Evolutionary conservation across 352 stramenopile genomes (phyloP).

Genomic region (Globisporangium solare): DNA sequence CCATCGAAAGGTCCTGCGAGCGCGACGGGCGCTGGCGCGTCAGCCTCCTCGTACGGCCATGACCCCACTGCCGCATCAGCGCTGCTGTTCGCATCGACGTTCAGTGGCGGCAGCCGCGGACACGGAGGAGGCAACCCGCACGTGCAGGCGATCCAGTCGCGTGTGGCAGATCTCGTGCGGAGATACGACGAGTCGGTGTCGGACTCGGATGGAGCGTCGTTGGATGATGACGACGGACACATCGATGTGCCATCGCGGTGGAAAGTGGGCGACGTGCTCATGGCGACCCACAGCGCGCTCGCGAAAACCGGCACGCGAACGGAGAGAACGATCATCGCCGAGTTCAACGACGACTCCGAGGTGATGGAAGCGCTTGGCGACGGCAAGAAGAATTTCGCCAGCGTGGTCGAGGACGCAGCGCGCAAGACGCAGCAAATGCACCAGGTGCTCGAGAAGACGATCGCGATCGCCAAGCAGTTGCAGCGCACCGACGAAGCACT

Average conservation of each 20-base stretch:
- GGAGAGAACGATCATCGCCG: conserved; percentile 42
- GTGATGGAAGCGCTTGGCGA: conserved; percentile 32
- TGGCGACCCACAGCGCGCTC: conserved; percentile 58
- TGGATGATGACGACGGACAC: conserved; percentile 12
- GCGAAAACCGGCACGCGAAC: conserved; percentile 50
- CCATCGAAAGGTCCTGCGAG: not conserved
- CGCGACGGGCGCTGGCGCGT: not conserved
- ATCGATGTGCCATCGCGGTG: conserved; percentile 31
- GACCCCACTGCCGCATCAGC: not conserved
- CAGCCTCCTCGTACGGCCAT: not conserved
- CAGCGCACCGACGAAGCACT: conserved; percentile 28
- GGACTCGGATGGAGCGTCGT: conserved; percentile 6
- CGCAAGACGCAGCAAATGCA: conserved; percentile 34
- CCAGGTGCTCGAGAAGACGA: conserved; percentile 25
- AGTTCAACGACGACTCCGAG: conserved; percentile 53
- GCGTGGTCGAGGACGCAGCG: conserved; percentile 27
- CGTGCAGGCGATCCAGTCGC: conserved; percentile 60
- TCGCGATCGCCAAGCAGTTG: conserved; percentile 46
- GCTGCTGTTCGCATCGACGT: conserved; percentile 4
- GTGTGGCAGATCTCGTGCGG: conserved; percentile 64
- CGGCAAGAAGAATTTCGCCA: conserved; percentile 28
- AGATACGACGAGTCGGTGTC: conserved; percentile 46
- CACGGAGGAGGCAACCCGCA: conserved; percentile 33
- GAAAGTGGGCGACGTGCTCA: conserved; percentile 57
- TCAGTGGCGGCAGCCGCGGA: not conserved